Base-by-base conservation (phyloP, 163 green algal species). In the Scenedesmus sp. region DNA sequence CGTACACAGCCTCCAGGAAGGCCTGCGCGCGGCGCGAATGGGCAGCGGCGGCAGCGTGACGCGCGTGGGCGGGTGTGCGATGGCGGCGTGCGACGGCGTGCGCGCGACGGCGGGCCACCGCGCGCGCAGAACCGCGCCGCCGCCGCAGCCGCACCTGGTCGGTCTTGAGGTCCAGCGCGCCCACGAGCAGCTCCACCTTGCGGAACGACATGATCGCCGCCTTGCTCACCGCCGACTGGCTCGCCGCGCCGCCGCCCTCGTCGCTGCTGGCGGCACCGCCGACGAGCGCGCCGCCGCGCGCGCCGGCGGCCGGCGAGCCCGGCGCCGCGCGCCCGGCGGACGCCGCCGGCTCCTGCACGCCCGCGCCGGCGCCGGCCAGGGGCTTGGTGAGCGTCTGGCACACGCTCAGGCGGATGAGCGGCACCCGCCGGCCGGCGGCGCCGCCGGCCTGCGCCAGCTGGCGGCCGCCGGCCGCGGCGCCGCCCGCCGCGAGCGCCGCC, bases 201-300 rank as follows among this genome's bases (percentile, higher is more conserved):
- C 92, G 94, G 87, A 94, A 96, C 1, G 89, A 93, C 50, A 92
- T 77, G 65, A 97, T 97, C 51, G 77, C 75, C 74, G 75, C 64
- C 60, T 81, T 81, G 75, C 39, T 70, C 34, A 82, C 63, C 42
- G 39, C 75, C 31, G 69, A 77, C 53, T 67, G n/a, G n/a, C n/a
- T n/a, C n/a, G n/a, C 65, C 28, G 17, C 48, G 36, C 44, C 29
- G 10, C 13, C 31, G 50, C 67, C 50, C 39, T 48, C 15, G n/a
- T n/a, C 22, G 56, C 22, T 70, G 63, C 58, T 53, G 42, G 60
- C 9, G 34, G 7, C 45, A 9, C 51, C 65, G 26, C 26, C 36
- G 53, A 14, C 28, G 18, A 29, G 11, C 6, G 34, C 66, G n/a
- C 15, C 9, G 26, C 18, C 42, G 45, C 26, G 48, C 14, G 44